Evolutionary conservation across 331 rosid genomes (phyloP), one percentile per base, ranked within the genome.

Genomic region (Dryas integrifolia): DNA sequence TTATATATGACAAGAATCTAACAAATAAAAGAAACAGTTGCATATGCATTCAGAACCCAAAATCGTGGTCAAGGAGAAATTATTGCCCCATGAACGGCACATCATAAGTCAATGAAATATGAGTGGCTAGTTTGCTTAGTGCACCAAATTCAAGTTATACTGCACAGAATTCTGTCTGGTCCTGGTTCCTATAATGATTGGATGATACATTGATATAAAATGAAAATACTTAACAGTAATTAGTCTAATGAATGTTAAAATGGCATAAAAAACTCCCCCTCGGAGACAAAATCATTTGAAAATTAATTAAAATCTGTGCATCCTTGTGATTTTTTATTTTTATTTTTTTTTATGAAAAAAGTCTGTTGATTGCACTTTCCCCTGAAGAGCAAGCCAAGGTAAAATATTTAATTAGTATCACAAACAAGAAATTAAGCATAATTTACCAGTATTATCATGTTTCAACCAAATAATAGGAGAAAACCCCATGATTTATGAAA

Each of bases 161-260:
- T 6, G 15, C 38, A 72, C 38, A 21, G 49, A 68, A 60, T 52
- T 59, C 74, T 24, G 63, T 70, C 48, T 7, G 65, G 67, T 73
- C 75, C 76, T 66, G 70, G 79, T 77, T 53, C 75, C 61, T 10
- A 40, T 47, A 15, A 83, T 65, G 77, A 58, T 69, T 66, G 67
- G 72, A 71, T 35, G 38, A 52, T 57, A 58, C 60, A 72, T 79
- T 70, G 10, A 13, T 2, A 55, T 56, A 43, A 18, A 66, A 55
- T 24, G 9, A 6, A 53, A 2, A 43, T 55, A 55, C 65, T 16
- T 56, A 45, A 30, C 8, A 62, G 10, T 11, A n/a, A 21, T 41
- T 12, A 41, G 41, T 46, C 14, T 64, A n/a, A 4, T 7, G 1
- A 57, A 30, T 63, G 46, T 62, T 8, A 44, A 48, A 64, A 9